phyloP scores from a whole-genome alignment of 352 stramenopile genomes.

The Phytophthora boehmeriae region DNA sequence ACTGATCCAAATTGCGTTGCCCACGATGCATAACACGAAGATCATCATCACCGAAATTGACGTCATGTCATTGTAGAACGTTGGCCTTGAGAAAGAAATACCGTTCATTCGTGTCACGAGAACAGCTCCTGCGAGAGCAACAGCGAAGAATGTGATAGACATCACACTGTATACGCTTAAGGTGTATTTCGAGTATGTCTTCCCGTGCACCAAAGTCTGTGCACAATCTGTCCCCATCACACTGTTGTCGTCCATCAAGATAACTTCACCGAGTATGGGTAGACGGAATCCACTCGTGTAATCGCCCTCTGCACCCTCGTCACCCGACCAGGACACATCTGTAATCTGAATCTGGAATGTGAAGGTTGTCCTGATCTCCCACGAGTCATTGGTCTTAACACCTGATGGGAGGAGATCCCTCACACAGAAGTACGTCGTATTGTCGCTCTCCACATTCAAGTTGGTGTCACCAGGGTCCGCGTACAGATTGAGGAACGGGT shows the following conservation, averaged over 20 bases:
- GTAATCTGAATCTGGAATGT: conserved; percentile 79
- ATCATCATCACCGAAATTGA: conserved; percentile 78
- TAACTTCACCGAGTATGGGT: conserved; percentile 61
- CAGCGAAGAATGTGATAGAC: conserved; percentile 83
- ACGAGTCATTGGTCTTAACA: conserved; percentile 56
- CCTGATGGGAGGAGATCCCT: conserved; percentile 69
- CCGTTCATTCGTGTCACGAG: conserved; percentile 88
- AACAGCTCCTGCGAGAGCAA: conserved; percentile 73
- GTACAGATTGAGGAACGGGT: conserved; percentile 80
- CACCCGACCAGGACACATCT: conserved; percentile 49
- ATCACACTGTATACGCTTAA: conserved; percentile 89
- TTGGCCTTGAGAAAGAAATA: conserved; percentile 70
- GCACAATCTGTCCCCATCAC: conserved; percentile 72
- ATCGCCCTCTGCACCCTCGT: conserved; percentile 19
- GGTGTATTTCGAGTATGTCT: conserved; percentile 65
- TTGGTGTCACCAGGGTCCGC: conserved; percentile 55
- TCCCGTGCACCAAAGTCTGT: conserved; percentile 65
- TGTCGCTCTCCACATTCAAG: conserved; percentile 54
- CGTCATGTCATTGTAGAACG: conserved; percentile 90
- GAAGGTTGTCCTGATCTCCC: conserved; percentile 74
- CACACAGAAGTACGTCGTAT: conserved; percentile 81
- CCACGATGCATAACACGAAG: conserved; percentile 74
- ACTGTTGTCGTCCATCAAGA: conserved; percentile 57
- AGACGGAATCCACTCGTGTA: conserved; percentile 39
- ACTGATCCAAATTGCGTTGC: conserved; percentile 84